phyloP scores from a whole-genome alignment of 2,329 filamentous ascomycete genomes.

The Colletotrichum sp. region DNA sequence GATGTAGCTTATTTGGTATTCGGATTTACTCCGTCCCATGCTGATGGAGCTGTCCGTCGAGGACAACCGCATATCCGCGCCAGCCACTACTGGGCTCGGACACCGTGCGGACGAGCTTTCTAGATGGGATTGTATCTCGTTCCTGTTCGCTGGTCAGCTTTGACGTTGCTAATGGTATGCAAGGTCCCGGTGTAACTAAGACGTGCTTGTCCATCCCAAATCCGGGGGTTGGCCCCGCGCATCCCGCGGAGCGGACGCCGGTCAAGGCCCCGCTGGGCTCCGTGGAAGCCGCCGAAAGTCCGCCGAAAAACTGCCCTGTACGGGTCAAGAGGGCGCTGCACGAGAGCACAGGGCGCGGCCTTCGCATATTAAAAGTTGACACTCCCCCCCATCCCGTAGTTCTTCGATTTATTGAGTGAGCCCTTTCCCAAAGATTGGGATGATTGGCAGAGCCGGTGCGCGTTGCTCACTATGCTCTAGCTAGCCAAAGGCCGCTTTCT shows the following conservation, averaged over 20 bases:
- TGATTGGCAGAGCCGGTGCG: fast-evolving
- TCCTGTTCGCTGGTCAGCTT: fast-evolving
- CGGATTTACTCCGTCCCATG: not conserved
- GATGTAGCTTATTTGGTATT: not conserved
- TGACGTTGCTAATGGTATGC: not conserved
- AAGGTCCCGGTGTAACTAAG: not conserved
- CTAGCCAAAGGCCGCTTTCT: not conserved
- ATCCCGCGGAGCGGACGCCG: not conserved
- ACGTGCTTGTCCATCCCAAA: not conserved
- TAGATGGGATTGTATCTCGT: not conserved
- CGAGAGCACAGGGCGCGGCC: fast-evolving
- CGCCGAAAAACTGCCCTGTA: not conserved
- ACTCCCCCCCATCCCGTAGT: not conserved
- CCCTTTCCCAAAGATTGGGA: no score
- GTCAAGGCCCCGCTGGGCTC: not conserved
- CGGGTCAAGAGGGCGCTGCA: not conserved
- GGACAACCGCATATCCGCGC: not conserved
- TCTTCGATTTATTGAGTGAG: no score
- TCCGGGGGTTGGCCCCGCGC: not conserved
- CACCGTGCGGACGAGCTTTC: not conserved
- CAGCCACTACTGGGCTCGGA: not conserved
- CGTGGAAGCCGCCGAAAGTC: no score
- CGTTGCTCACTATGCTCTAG: not conserved
- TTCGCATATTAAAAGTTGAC: not conserved
- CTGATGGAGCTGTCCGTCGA: not conserved